Evolutionary conservation across 2,329 filamentous ascomycete species (phyloP).

Genomic region (Claviceps sorghi): DNA sequence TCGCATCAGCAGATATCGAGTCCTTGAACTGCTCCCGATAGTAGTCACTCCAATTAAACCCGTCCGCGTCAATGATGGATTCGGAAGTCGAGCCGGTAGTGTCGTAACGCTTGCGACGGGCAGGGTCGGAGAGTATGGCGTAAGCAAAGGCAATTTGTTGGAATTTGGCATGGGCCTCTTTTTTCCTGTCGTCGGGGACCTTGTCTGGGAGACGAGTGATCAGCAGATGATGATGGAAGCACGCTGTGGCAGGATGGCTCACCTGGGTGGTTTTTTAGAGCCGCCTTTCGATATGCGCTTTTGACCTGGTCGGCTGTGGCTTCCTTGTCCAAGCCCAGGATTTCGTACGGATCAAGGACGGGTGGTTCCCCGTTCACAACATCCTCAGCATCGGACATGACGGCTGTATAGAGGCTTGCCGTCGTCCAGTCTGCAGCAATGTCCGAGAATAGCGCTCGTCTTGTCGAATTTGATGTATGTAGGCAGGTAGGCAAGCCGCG

Average conservation of each 20-base stretch:
- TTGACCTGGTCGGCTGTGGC: slow-evolving; percentile 73
- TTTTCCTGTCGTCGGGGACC: slow-evolving; percentile 50
- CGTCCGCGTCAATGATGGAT: slow-evolving; percentile 58
- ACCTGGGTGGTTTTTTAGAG: slow-evolving; percentile 78
- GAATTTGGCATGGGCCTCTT: slow-evolving; percentile 64
- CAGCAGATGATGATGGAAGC: background rate
- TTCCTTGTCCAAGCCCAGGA: slow-evolving; percentile 54
- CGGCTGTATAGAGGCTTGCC: slow-evolving; percentile 1
- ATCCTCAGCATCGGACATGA: slow-evolving; percentile 38
- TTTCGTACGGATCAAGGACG: slow-evolving; percentile 59
- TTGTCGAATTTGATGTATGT: background rate
- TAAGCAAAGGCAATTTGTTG: slow-evolving; percentile 90
- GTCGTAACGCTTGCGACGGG: slow-evolving; percentile 75
- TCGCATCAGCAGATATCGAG: slow-evolving; percentile 57
- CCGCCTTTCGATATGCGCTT: slow-evolving; percentile 78
- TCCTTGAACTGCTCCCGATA: slow-evolving; percentile 74
- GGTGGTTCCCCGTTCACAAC: slow-evolving; percentile 44
- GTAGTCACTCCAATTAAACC: slow-evolving; percentile 83
- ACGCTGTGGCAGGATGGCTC: slow-evolving; percentile 13
- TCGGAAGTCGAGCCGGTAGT: slow-evolving; percentile 79
- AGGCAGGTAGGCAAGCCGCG: background rate
- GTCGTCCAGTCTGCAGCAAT: background rate
- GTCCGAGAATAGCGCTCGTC: background rate
- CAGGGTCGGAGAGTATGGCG: slow-evolving; percentile 73
- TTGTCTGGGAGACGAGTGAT: slow-evolving; percentile 45